These are phyloP conservation scores for Colletotrichum spinosum DNA, from an alignment of 2,329 filamentous ascomycete genomes.

Conservation along the genomic window DNA sequence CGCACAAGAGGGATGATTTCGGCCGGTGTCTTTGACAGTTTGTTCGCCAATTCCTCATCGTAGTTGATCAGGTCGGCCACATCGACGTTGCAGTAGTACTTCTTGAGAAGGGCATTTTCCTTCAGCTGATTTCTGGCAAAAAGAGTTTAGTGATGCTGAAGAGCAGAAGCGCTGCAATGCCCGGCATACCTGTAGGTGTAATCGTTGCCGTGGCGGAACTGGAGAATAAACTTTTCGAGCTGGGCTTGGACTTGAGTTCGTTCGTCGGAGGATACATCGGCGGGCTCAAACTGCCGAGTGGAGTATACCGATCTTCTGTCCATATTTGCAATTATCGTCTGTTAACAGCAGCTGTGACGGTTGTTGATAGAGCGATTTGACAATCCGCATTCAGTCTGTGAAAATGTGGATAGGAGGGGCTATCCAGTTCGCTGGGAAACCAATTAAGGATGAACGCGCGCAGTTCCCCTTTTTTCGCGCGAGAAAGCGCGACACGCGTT, in stretches of 20 bases:
- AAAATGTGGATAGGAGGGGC: conserved; percentile 37
- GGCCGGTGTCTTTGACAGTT: conserved; percentile 87
- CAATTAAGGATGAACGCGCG: conserved; percentile 20
- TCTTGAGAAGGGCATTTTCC: conserved; percentile 93
- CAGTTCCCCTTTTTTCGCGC: conserved; percentile 7
- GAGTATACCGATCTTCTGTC: conserved; percentile 91
- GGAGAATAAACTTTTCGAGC: conserved; percentile 90
- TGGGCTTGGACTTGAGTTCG: conserved; percentile 80
- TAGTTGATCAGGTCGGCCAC: conserved; percentile 96
- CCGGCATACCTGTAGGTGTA: conserved; percentile 85
- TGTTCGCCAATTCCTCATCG: conserved; percentile 93
- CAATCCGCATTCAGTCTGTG: conserved; percentile 19
- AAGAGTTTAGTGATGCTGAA: conserved; percentile 29
- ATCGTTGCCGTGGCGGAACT: conserved; percentile 92
- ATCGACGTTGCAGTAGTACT: conserved; percentile 96
- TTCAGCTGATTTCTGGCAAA: conserved; percentile 85
- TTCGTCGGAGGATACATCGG: conserved; percentile 75
- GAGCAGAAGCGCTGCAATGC: conserved; percentile 39
- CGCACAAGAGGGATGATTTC: conserved; percentile 91
- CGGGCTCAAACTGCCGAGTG: conserved; percentile 81
- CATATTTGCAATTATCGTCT: conserved; percentile 61
- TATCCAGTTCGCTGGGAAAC: conserved; percentile 25
- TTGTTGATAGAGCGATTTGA: conserved; percentile 24
- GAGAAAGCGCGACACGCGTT: conserved; percentile 25
- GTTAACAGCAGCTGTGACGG: neutral